These are phyloP conservation scores for Sclerospora graminicola DNA, from an alignment of 352 stramenopile genomes.

Conservation along the genomic window DNA sequence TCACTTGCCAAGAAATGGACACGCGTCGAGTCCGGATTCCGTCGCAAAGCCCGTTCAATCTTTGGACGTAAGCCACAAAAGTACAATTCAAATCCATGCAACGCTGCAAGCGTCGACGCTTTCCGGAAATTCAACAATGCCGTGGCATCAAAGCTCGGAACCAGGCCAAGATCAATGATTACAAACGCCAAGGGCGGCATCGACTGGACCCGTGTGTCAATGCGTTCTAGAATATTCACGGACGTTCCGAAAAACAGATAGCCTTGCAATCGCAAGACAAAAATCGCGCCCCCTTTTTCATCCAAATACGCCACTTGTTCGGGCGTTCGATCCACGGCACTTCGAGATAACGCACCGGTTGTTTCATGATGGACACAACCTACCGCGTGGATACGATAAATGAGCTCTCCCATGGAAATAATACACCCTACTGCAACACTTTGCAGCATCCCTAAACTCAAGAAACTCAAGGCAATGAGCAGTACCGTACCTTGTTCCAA, in stretches of 20 bases:
- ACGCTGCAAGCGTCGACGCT: constrained; percentile 39
- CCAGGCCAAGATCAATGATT: constrained; percentile 73
- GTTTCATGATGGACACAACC: constrained; percentile 73
- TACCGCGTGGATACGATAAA: constrained; percentile 69
- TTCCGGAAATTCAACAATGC: constrained; percentile 73
- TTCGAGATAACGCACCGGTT: constrained; percentile 47
- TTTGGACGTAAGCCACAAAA: constrained; percentile 52
- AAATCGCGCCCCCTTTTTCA: constrained; percentile 43
- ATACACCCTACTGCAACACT: constrained; percentile 63
- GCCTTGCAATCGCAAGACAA: constrained; percentile 62
- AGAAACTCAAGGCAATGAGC: constrained; percentile 58
- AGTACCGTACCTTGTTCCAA: constrained; percentile 54
- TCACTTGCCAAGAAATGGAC: constrained; percentile 42
- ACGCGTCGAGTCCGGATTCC: constrained; percentile 34
- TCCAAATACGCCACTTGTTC: constrained; percentile 53
- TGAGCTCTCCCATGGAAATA: constrained; percentile 73
- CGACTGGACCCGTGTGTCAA: constrained; percentile 55
- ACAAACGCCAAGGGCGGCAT: constrained; percentile 48
- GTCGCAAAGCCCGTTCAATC: constrained; percentile 36
- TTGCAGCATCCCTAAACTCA: constrained; percentile 62
- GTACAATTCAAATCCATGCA: constrained; percentile 70
- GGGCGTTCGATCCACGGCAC: constrained; percentile 52
- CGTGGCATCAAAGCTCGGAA: constrained; percentile 67
- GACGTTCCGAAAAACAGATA: constrained; percentile 80
- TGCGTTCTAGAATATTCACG: constrained; percentile 65